Conservation (phyloP, 768 basidiomycete genomes). For the Hirschioporus abietinus region DNA sequence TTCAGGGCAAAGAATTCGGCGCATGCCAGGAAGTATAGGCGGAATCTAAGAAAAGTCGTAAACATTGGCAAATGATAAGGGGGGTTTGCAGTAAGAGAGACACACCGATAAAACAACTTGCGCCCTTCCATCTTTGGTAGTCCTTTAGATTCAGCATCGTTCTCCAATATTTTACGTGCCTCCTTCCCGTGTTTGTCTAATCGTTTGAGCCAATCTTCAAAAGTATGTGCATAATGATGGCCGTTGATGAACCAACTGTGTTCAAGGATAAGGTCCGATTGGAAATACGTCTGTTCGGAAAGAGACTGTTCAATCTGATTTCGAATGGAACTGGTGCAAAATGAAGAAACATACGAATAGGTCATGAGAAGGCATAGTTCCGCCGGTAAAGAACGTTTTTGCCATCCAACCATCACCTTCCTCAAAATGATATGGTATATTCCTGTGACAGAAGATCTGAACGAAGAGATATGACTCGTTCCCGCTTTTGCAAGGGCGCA, state of each 20-base stretch:
- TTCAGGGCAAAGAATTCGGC: conserved; percentile 63
- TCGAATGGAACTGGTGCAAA: background rate
- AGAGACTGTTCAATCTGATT: background rate
- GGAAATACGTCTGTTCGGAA: conserved; percentile 49
- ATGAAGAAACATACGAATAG: conserved; percentile 34
- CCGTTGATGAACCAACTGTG: conserved; percentile 61
- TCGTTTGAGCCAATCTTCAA: conserved; percentile 60
- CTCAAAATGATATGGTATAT: conserved; percentile 64
- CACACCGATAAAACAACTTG: conserved; percentile 44
- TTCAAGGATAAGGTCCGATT: conserved; percentile 52
- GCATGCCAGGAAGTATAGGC: conserved; percentile 69
- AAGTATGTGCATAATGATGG: conserved; percentile 55
- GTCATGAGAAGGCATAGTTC: conserved; percentile 68
- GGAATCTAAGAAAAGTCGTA: conserved; percentile 31
- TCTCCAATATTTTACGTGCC: conserved; percentile 42
- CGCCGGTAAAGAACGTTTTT: conserved; percentile 68
- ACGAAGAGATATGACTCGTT: conserved; percentile 49
- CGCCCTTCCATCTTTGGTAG: conserved; percentile 41
- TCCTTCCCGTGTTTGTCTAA: conserved; percentile 49
- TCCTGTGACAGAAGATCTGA: conserved; percentile 64
- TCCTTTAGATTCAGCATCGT: conserved; percentile 43
- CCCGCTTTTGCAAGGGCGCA: conserved; percentile 34
- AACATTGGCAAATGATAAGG: background rate
- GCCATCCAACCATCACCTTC: conserved; percentile 73
- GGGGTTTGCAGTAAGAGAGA: background rate